Base-by-base conservation (phyloP, 345 rosid species). In the Carallia pectinifolia region DNA sequence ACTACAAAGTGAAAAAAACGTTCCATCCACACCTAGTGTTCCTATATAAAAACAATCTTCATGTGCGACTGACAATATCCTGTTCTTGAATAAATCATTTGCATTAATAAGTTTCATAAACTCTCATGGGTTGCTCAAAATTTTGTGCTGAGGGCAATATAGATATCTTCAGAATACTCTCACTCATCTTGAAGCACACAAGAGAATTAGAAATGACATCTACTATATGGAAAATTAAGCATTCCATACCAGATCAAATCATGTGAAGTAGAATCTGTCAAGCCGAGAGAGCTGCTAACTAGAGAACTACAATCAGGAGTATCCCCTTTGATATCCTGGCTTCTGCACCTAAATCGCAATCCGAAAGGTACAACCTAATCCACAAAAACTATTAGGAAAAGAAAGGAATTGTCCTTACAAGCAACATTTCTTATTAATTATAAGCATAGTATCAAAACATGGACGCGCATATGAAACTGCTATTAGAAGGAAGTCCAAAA, bases 171-270 rank as follows among this genome's bases (percentile, higher is more conserved):
- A 3, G 16, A 44, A 44, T 44, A 44, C 17, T 44, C 50, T 44
- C 50, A 44, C 17, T 44, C 17, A 12, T 15, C 29, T 19, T 9
- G 7, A 54, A 2, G 12, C 30, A 58, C 31, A 73, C 6, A 39
- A 31, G 53, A 17, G 19, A 39, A 56, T 19, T 48, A 67, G 40
- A 67, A 33, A 23, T 37, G 58, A 75, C 18, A 72, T 59, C 10
- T 40, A 52, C 64, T 23, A 37, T 6, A 30, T 44, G 12, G 30
- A 66, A 10, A n/a, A 39, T 40, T 53, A 37, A 53, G n/a, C 29
- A 16, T 66, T 17, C 18, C 80, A 8, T 82, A 91, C 98, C 98
- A 90, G 53, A 91, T 89, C n/a, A 84, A 66, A 76, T 93, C 95
- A 65, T 80, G 47, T 53, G 88, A 73, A 44, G 54, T 29, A 47